Evolutionary conservation across 1,284 basidiomycete genomes (phyloP).

Genomic region (Puccinia horiana): DNA sequence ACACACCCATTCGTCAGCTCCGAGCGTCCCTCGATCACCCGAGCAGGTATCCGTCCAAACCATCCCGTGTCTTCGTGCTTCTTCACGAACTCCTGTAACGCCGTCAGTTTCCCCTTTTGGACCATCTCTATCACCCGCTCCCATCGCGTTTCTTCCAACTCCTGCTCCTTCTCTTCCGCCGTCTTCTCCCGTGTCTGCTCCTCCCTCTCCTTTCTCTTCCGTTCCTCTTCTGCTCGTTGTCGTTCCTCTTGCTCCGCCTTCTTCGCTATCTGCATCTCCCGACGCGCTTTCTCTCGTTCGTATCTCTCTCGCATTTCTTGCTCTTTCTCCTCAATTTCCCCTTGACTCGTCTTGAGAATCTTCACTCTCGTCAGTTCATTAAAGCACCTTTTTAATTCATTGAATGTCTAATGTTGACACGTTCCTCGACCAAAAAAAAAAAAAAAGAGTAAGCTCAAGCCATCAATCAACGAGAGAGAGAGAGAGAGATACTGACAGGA

Average conservation of each 20-base stretch:
- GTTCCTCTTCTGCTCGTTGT: background rate
- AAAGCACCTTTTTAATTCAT: conserved; percentile 84
- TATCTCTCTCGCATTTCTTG: conserved; percentile 82
- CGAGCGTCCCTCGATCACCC: conserved; percentile 10
- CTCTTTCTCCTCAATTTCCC: conserved; percentile 75
- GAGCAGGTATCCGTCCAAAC: background rate
- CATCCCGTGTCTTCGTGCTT: conserved; percentile 64
- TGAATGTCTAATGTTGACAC: conserved; percentile 71
- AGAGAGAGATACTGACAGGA: conserved; percentile 67
- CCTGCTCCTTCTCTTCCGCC: conserved; percentile 73
- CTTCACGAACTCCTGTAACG: conserved; percentile 76
- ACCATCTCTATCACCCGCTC: conserved; percentile 82
- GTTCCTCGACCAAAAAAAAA: background rate
- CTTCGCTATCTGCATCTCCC: conserved; percentile 78
- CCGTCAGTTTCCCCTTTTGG: conserved; percentile 76
- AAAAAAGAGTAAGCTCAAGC: background rate
- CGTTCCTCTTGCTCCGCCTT: conserved; percentile 63
- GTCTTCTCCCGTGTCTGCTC: conserved; percentile 63
- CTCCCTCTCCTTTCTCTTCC: background rate
- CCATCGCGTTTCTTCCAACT: conserved; percentile 74
- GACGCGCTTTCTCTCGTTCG: conserved; percentile 79
- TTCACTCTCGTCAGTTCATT: conserved; percentile 83
- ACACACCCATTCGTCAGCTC: conserved; percentile 58
- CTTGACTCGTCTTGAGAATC: conserved; percentile 79
- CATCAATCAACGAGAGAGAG: background rate